Evolutionary conservation across 192 early-diverging fungal genomes (phyloP), one percentile per base, ranked within the genome.

Genomic region (Umbelopsis ramanniana): DNA sequence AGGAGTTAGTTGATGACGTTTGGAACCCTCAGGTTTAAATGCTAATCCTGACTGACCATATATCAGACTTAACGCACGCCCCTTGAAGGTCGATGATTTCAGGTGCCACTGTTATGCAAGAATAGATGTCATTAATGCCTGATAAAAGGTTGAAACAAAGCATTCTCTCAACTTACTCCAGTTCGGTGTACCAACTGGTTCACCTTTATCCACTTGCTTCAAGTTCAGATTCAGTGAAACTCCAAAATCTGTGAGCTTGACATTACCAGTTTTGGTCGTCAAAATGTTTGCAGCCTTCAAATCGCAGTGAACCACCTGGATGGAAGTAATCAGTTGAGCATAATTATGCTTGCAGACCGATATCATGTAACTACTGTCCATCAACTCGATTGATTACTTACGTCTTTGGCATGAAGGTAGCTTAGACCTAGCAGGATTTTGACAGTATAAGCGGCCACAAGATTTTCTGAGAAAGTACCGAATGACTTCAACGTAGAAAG

Each of bases 201-300:
- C 82, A 29, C 84, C 82, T 52, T 79, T 79, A 37, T 91, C 88
- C n/a, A 90, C 88, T 69, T 88, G 82, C 71, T 83, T 83, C 72
- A 89, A 77, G 73, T 90, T 89, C 19, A 96, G 84, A 55, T 95
- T 94, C 35, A 93, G 85, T 21, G 95, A 95, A 12, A 99, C 96
- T 29, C 97, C 97, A 86, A 99, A 99, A 76, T 99, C 97, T 0
- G 95, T 91, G 60, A 99, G 82, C 77, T 99, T 99, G 4, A 97
- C 92, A 69, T 92, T 90, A 3, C 96, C 97, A 52, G 90, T 90
- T 72, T 99, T 99, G 21, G 97, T 99, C 0, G 94, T 93, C 53
- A 99, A 76, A 67, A 99, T 94, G 76, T 99, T 99, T 54, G 96
- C 95, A 10, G 94, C 96, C 78, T 99, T 99, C 26, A 99, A 78